Conservation (phyloP, 2,329 filamentous ascomycete species). For the Exophiala aquamarina region DNA sequence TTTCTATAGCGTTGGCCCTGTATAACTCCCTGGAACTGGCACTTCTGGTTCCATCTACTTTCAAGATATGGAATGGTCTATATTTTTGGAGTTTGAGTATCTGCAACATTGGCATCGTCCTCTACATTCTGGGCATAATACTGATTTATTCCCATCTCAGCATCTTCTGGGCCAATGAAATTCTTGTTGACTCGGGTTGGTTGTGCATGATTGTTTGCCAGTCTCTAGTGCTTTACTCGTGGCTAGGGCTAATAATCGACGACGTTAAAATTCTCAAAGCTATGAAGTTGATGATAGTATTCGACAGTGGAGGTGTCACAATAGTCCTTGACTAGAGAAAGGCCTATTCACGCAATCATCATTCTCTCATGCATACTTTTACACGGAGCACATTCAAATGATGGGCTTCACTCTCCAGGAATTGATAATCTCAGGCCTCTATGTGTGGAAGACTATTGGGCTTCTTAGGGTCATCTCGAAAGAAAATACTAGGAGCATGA, state of each 20-base stretch:
- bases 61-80: conserved; percentile 45
- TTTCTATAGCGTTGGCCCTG: conserved; percentile 47
- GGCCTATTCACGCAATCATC: conserved; percentile 28
- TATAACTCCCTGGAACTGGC: conserved; percentile 52
- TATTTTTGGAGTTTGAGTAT: conserved; percentile 52
- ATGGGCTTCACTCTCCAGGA: conserved; percentile 59
- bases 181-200: conserved; percentile 46
- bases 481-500: conserved; percentile 43
- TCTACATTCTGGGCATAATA: conserved; percentile 47
- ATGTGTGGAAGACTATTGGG: conserved; percentile 54
- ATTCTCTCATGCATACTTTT: conserved; percentile 40
- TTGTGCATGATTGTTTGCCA: conserved; percentile 50
- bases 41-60: conserved; percentile 48
- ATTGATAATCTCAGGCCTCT: conserved; percentile 52
- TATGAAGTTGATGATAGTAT: conserved; percentile 48
- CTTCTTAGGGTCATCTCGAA: conserved; percentile 49
- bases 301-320: conserved; percentile 44
- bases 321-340: conserved; percentile 45
- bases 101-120: conserved; percentile 43
- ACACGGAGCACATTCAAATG: conserved; percentile 57
- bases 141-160: conserved; percentile 45
- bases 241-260: conserved; percentile 45
- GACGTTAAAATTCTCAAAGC: conserved; percentile 35
- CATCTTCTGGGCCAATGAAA: conserved; percentile 36
- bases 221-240: conserved; percentile 50